Evolutionary conservation across 2,329 filamentous ascomycete genomes (phyloP).

Genomic region (Raffaelea albimanens): DNA sequence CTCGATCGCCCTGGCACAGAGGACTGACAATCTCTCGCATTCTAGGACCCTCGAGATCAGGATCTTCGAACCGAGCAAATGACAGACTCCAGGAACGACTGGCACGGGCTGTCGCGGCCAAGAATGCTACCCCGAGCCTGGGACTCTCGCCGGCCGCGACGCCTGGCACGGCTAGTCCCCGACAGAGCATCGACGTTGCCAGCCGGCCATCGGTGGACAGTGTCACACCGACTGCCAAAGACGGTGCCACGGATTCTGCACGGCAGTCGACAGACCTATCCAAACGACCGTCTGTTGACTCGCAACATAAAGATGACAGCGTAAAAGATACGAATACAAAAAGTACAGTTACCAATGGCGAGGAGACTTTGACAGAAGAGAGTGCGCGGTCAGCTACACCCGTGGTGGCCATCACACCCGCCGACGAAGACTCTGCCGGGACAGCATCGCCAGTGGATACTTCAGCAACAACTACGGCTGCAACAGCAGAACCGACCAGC

Average conservation of each 20-base stretch:
- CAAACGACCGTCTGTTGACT: neutral
- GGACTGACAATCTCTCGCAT: neutral
- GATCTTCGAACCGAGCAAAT: constrained; percentile 55
- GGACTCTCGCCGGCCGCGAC: constrained; percentile 34
- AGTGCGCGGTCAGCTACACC: neutral
- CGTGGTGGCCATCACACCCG: neutral
- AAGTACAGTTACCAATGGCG: neutral
- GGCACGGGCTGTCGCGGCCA: constrained; percentile 76
- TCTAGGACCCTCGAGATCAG: constrained; percentile 49
- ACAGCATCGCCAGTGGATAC: neutral
- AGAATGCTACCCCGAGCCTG: constrained; percentile 38
- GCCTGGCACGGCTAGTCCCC: constrained; percentile 28
- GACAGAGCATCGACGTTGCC: constrained; percentile 29
- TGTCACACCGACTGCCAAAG: neutral
- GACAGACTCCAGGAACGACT: constrained; percentile 83
- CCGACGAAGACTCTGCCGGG: neutral
- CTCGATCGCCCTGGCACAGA: constrained; percentile 12
- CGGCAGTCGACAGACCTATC: constrained; percentile 11
- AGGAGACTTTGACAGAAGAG: neutral
- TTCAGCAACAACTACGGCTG: constrained; percentile 1
- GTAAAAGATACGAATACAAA: neutral
- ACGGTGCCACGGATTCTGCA: neutral
- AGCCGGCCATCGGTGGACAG: constrained; percentile 22
- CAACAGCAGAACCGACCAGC: neutral
- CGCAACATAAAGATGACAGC: neutral